Base-by-base conservation (phyloP, 805 yeast species). In the Metschnikowia lunata region DNA sequence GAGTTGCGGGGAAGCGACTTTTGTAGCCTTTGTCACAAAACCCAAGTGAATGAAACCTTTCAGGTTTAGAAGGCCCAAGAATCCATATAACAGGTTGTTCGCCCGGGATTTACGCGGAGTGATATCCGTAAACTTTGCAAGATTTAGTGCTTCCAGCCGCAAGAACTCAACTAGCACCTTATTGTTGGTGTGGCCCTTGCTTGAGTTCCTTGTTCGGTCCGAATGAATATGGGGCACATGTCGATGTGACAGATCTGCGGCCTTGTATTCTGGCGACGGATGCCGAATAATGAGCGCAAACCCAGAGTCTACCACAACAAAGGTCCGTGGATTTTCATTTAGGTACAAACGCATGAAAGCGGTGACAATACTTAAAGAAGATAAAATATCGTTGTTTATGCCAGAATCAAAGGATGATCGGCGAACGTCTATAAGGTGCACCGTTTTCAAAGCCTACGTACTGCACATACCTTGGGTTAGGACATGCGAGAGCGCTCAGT, bases 291-390 rank as follows among this genome's bases (percentile, higher is more conserved):
- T 69, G 47, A 88, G 68, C 1, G 82, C 86, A 58, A 71, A 76
- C 26, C 74, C 75, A 36, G 75, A 72, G 15, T 83, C 75, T 3
- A 80, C 77, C 3, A 88, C 67, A 2, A 87, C 83, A 45, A 87
- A 69, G 9, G 90, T 76, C 43, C 96, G 69, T 1, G 93, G 91
- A 30, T 70, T 61, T 45, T 74, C 77, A 44, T 84, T 79, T 42
- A 85, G 71, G 61, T 72, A 80, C 10, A 86, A 73, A 60, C 68
- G 75, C 89, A 86, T 85, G 23, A 14, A 29, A 12, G 4, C 31
- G 31, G 6, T 29, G 31, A 29, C n/a, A 11, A 29, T 29, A 12
- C 30, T 11, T 8, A 28, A 28, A 28, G 30, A 29, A 29, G 3
- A 3, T 10, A 29, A 11, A 29, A 11, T 11, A 12, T 4, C 6